Evolutionary conservation across 345 rosid species (phyloP), one percentile per base, ranked within the genome.

Genomic region (Lumnitzera racemosa): DNA sequence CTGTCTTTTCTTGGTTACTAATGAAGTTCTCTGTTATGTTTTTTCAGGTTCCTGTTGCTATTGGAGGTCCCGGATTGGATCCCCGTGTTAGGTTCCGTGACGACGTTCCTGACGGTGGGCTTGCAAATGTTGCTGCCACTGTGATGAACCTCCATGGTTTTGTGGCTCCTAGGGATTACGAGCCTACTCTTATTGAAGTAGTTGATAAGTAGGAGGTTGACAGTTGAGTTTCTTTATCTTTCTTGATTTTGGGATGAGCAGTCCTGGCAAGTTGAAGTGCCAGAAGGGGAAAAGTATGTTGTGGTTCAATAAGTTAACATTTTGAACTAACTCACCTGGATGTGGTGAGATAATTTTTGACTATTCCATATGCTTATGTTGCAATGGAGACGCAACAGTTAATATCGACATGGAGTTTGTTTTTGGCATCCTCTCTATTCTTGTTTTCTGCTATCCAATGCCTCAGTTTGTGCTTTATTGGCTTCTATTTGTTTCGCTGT

Each of bases 121-220:
- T 94, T 14, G 99, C 95, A 2, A 94, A 94, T 65, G 96, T 94
- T 23, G 97, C 95, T 57, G 99, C 99, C n/a, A 90, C 97, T 0
- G 85, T 94, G 67, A 86, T 90, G 70, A 94, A 90, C 77, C 92
- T 94, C 51, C 99, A 94, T 61, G 96, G 97, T 49, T 84, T 76
- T 36, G 84, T 73, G 71, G 95, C 97, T 64, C 97, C 99, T 1
- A 29, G 61, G 24, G 96, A 94, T 61, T 94, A 90, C 23, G 96
- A 94, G 80, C 74, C 86, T 17, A 86, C 88, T 46, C 92, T 90
- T 5, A 80, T 94, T 57, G 96, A 94, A 79, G 90, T 82, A 57
- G 75, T 70, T 4, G 95, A 82, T 63, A 64, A 74, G 54, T 78
- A 70, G 49, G 61, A 31, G 29, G 23, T 24, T 5, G 23, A 5